Percentiles rank a stretch among this genome's conserved stretches.
Conservation (phyloP, 2,329 filamentous ascomycete species). For the Myriosclerotinia scirpicola region DNA sequence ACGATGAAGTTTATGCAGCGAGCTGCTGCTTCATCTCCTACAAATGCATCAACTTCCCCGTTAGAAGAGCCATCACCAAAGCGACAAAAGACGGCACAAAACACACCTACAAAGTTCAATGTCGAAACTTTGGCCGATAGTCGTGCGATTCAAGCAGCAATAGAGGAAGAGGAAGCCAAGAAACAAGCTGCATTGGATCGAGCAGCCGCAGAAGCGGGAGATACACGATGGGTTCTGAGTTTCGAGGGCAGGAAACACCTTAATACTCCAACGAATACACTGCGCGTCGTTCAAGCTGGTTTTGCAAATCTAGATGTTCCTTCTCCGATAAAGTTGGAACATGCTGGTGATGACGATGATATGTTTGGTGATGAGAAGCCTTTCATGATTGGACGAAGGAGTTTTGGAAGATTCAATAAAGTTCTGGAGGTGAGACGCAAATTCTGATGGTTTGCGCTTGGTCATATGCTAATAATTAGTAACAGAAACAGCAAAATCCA, state of each 20-base stretch:
- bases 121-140: conserved; percentile 54
- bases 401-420: conserved; percentile 51
- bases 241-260: conserved; percentile 45
- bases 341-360: conserved; percentile 36
- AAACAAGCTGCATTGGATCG: conserved; percentile 60
- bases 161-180: conserved; percentile 66
- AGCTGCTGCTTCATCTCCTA: conserved; percentile 62
- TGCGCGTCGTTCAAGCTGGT: conserved; percentile 62
- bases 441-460: background rate
- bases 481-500: conserved; percentile 44
- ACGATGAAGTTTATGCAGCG: conserved; percentile 99
- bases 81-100: conserved; percentile 55
- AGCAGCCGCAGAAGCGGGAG: conserved; percentile 61
- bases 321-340: conserved; percentile 25
- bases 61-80: conserved; percentile 58
- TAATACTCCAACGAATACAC: conserved; percentile 40
- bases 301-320: conserved; percentile 52
- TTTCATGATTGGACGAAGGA: conserved; percentile 46
- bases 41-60: conserved; percentile 46
- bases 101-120: conserved; percentile 42
- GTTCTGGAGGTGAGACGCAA: conserved; percentile 39
- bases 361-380: conserved; percentile 36
- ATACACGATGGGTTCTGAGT: conserved; percentile 75
- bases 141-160: conserved; percentile 60
- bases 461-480: conserved; percentile 23